Base-by-base conservation (phyloP, 2,329 filamentous ascomycete genomes). In the Fusarium clavum region DNA sequence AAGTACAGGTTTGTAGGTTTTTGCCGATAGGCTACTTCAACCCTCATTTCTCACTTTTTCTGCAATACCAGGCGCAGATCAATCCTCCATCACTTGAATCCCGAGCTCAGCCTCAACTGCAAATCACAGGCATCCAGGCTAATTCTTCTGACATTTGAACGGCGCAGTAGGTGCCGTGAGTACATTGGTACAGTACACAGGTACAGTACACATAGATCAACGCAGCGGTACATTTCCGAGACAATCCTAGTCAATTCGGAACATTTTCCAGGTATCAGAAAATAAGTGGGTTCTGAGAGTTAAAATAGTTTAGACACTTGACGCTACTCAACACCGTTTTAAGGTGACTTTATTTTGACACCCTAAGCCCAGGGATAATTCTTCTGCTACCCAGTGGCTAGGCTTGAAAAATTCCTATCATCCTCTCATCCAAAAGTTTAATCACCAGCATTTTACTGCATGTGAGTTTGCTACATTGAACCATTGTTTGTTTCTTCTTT, bases 341-440 rank as follows among this genome's bases (percentile, higher is more conserved):
- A n/a, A n/a, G 10, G 34, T 3, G 10, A 38, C 34, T 38, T 38
- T 38, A 38, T 38, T 38, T 38, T 38, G 34, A n/a, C 34, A 38
- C 34, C 34, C 18, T n/a, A 11, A 3, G 34, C 18, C 18, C 34
- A 38, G 34, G 34, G 34, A 38, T n/a, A 38, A 38, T 38, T 38
- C 34, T 38, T 38, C 34, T 38, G 18, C 34, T 38, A 38, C 18
- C 18, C 34, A 38, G 34, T 38, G 10, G 34, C 34, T 38, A 38
- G 22, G 41, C 47, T 64, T 45, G 57, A 69, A 69, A 69, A 64
- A 49, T 61, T 61, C 34, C 46, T 54, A 53, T 61, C 65, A 64
- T 59, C 47, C 47, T 49, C 43, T 25, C 20, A 32, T n/a, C 27
- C 55, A 52, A 61, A 57, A 55, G 30, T 30, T 29, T 51, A 29